These are phyloP conservation scores for Westerdykella sp. DNA, from an alignment of 2,329 filamentous ascomycete genomes.

Conservation along the genomic window DNA sequence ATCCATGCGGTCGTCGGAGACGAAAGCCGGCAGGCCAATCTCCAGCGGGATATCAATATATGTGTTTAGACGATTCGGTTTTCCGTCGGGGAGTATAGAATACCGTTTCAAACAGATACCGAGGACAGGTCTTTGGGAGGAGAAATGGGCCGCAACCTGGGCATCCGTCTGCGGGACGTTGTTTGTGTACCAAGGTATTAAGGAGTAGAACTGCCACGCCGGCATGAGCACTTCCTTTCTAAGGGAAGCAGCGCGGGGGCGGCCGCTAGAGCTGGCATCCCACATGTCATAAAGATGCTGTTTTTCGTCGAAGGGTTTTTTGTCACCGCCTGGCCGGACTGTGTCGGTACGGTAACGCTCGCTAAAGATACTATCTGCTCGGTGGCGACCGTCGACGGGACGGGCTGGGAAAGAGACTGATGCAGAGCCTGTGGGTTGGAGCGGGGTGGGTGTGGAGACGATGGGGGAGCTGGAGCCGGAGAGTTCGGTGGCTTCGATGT, in stretches of 20 bases:
- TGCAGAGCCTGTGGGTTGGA: conserved; percentile 20
- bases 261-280: conserved; percentile 25
- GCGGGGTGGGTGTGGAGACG: conserved; percentile 27
- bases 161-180: conserved; percentile 59
- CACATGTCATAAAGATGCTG: conserved; percentile 38
- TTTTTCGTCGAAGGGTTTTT: conserved; percentile 45
- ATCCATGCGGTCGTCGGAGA: conserved; percentile 67
- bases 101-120: conserved; percentile 94
- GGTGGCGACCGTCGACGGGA: conserved; percentile 34
- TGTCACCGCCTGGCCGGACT: conserved; percentile 41
- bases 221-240: conserved; percentile 87
- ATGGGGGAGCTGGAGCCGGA: conserved; percentile 29
- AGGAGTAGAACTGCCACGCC: conserved; percentile 93
- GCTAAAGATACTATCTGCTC: conserved; percentile 47
- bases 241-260: conserved; percentile 36
- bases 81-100: conserved; percentile 62
- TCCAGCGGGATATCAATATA: conserved; percentile 89
- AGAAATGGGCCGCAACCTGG: conserved; percentile 85
- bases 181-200: conserved; percentile 87
- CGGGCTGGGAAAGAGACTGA: conserved; percentile 22
- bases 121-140: conserved; percentile 72
- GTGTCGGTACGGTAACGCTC: conserved; percentile 34
- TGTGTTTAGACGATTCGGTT: conserved; percentile 67
- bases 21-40: conserved; percentile 78
- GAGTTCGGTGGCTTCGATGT: conserved; percentile 43